Evolutionary conservation across 2,329 filamentous ascomycete genomes (phyloP), one percentile per base, ranked within the genome.

Genomic region (Arthrobotrys musiformis): DNA sequence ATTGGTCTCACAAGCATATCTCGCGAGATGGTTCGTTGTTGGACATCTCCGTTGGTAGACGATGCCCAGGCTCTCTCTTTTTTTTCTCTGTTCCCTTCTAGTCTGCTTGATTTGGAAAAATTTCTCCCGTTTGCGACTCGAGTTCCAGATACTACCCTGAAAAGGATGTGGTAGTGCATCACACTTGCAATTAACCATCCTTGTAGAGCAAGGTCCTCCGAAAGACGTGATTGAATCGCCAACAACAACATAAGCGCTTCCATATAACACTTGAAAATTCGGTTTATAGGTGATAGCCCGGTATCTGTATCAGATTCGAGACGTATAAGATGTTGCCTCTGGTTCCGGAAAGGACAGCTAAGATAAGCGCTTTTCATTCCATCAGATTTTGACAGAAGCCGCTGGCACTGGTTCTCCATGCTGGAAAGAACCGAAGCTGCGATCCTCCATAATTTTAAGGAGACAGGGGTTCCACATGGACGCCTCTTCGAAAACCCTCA

Each of bases 101-200:
- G 17, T 35, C 22, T 37, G 13, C 2, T n/a, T n/a, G n/a, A n/a
- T n/a, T n/a, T n/a, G n/a, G n/a, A n/a, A n/a, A n/a, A n/a, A n/a
- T n/a, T 15, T 35, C 19, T 56, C 37, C 28, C 17, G 17, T 42
- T 37, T 13, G 42, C 33, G 19, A 48, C 17, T 52, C 26, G 13
- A 13, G 17, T 44, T 61, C 30, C 13, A n/a, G 33, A 50, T 52
- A 54, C 35, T 30, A 37, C 22, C 35, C 35, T 35, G 42, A 54
- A 28, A 30, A 50, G 26, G 40, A 66, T 69, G 50, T 56, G 56
- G 56, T 64, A 50, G 69, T 72, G 70, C 70, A 75, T 75, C 62
- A 70, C 50, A 28, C 58, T 64, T 76, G 72, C 19, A 75, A 75
- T 75, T 72, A 63, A 58, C 35, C 70, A 75, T 69, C 70, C 70